A percentile compares a stretch with the other conserved stretches of the same genome.
phyloP scores from a whole-genome alignment of 495 filamentous ascomycete genomes.

The Clohesyomyces aquaticus region DNA sequence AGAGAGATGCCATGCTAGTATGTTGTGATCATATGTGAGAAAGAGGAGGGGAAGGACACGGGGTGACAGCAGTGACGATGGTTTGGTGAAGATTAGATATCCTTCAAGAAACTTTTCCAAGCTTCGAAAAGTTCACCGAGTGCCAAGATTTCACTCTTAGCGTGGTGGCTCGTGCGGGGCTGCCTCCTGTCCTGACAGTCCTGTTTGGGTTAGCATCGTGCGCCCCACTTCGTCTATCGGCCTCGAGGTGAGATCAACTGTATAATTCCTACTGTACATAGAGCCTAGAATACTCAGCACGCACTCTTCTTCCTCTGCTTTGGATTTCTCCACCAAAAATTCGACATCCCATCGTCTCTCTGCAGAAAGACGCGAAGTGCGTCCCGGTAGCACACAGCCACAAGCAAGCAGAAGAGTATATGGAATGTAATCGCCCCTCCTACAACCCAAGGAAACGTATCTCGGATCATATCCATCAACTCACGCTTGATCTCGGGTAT shows the following conservation, averaged over 20 bases:
- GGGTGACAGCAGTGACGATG: background rate
- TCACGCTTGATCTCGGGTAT: conserved; percentile 1
- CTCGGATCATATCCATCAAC: conserved; percentile 17
- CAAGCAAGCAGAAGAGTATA: conserved; percentile 11
- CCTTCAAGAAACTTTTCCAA: too few species aligned
- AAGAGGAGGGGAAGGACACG: background rate
- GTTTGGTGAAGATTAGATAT: too few species aligned
- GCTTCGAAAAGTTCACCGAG: too few species aligned
- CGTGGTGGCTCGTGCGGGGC: too few species aligned
- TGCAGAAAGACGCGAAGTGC: conserved; percentile 23
- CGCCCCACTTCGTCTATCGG: too few species aligned
- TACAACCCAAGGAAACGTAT: conserved; percentile 10
- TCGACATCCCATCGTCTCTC: conserved; percentile 19
- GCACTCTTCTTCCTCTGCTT: conserved; percentile 2
- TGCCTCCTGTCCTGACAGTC: too few species aligned
- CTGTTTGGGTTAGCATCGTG: too few species aligned
- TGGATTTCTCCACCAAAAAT: conserved; percentile 14
- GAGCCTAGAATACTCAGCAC: too few species aligned
- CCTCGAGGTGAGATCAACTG: too few species aligned
- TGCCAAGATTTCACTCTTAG: too few species aligned
- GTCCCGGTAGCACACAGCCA: conserved; percentile 19
- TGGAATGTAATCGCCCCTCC: conserved; percentile 25
- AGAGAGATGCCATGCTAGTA: conserved; percentile 35
- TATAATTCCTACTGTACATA: too few species aligned
- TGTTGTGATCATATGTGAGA: background rate